Percentiles rank a stretch among this genome's conserved stretches.
These are phyloP conservation scores for Colletotrichum trifolii DNA, from an alignment of 2,329 filamentous ascomycete species.

Conservation along the genomic window DNA sequence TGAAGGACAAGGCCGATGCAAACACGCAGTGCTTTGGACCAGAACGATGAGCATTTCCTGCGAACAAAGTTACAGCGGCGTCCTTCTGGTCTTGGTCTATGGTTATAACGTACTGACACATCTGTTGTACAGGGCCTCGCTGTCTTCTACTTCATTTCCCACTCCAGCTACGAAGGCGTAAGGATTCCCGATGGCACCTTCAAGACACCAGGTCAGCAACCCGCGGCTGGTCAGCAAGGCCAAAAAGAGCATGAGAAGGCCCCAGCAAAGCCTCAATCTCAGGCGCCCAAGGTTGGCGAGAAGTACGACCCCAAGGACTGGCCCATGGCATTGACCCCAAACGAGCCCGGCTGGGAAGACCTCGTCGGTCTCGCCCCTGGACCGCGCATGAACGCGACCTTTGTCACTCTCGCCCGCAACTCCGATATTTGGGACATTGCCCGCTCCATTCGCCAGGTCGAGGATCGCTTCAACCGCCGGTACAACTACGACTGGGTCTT, in stretches of 20 bases:
- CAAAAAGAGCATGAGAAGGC: constrained; percentile 39
- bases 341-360: constrained; percentile 64
- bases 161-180: constrained; percentile 60
- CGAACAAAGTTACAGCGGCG: too few relatives aligned
- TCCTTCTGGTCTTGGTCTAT: too few relatives aligned
- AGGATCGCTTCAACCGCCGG: constrained; percentile 97
- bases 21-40: not conserved
- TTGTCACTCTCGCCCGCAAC: constrained; percentile 95
- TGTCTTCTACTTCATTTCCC: constrained; percentile 85
- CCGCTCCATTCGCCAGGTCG: constrained; percentile 92
- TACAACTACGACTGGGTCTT: constrained; percentile 99
- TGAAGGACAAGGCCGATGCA: not conserved
- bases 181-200: constrained; percentile 34
- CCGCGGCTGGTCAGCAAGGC: constrained; percentile 37
- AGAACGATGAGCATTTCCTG: too few relatives aligned
- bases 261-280: constrained; percentile 38
- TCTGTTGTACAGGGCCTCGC: constrained; percentile 64
- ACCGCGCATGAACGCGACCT: constrained; percentile 93
- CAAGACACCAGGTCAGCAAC: constrained; percentile 58
- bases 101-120: constrained; percentile 35
- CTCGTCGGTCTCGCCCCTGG: constrained; percentile 67
- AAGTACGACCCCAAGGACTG: constrained; percentile 53
- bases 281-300: constrained; percentile 41
- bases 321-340: constrained; percentile 64
- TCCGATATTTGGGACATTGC: constrained; percentile 96